These are phyloP conservation scores for Coniochaeta hoffmannii DNA, from an alignment of 2,329 filamentous ascomycete genomes.

Conservation along the genomic window DNA sequence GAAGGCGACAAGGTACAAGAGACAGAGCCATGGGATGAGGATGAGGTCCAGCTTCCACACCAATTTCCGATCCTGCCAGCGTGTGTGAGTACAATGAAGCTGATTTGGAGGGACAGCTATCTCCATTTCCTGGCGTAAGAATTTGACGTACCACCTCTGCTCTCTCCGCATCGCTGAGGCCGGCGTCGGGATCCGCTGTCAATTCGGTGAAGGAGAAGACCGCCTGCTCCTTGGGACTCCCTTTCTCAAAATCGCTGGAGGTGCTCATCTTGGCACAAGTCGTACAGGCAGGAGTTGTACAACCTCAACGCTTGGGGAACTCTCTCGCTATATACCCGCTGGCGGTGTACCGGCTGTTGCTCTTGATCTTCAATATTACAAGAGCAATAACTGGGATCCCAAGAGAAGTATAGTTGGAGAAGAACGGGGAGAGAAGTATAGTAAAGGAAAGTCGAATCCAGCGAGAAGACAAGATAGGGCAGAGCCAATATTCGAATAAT, in stretches of 20 bases:
- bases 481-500: not conserved
- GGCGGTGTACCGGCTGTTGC: not conserved
- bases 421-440: not conserved
- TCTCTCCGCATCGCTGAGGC: slow-evolving; percentile 46
- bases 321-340: not conserved
- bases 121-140: too few relatives aligned
- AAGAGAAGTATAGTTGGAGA: too few relatives aligned
- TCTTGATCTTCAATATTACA: not conserved
- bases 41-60: slow-evolving; percentile 24
- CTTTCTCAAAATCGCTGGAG: not conserved
- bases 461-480: not conserved
- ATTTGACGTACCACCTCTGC: slow-evolving; percentile 39
- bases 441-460: not conserved
- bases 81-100: slow-evolving; percentile 5
- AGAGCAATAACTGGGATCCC: not conserved
- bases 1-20: slow-evolving; percentile 46
- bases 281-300: not conserved
- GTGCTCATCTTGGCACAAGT: not conserved
- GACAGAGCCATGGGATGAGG: slow-evolving; percentile 42
- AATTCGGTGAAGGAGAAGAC: slow-evolving; percentile 9
- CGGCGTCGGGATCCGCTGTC: slow-evolving; percentile 46
- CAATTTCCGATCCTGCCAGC: slow-evolving; percentile 21
- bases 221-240: not conserved
- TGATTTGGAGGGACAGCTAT: too few relatives aligned
- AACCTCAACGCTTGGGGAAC: not conserved